Percentiles rank a stretch among this genome's conserved stretches.
Evolutionary conservation across 768 basidiomycete genomes (phyloP).

Genomic region (Lactarius hengduanensis): DNA sequence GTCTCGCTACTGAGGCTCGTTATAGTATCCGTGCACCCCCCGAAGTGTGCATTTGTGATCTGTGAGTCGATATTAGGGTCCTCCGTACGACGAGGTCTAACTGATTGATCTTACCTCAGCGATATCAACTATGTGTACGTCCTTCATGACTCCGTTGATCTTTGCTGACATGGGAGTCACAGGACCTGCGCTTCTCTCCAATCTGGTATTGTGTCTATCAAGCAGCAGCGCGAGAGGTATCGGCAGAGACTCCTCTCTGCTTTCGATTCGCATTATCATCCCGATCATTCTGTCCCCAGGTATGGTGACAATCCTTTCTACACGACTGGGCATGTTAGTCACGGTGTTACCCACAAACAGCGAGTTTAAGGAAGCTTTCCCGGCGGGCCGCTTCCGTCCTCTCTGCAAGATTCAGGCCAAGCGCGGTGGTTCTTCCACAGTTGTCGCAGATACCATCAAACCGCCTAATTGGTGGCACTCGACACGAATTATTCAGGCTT

Average conservation of each 20-base stretch:
- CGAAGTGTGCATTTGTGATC: conserved; percentile 85
- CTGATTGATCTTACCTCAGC: conserved; percentile 38
- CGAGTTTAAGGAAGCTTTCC: conserved; percentile 95
- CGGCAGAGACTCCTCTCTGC: conserved; percentile 69
- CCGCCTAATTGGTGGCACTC: conserved; percentile 95
- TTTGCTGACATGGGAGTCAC: conserved; percentile 24
- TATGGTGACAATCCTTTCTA: conserved; percentile 31
- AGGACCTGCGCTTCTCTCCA: conserved; percentile 81
- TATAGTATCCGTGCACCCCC: conserved; percentile 71
- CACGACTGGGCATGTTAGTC: neutral
- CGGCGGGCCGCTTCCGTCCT: conserved; percentile 86
- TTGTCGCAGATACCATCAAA: conserved; percentile 87
- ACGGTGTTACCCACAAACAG: conserved; percentile 39
- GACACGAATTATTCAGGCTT: conserved; percentile 85
- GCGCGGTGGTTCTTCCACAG: conserved; percentile 71
- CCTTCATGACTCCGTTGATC: conserved; percentile 15
- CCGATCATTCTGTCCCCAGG: conserved; percentile 83
- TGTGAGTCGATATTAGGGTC: conserved; percentile 48
- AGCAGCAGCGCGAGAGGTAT: conserved; percentile 79
- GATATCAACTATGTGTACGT: conserved; percentile 79
- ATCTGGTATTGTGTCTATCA: conserved; percentile 66
- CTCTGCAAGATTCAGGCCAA: conserved; percentile 90
- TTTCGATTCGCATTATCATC: conserved; percentile 84
- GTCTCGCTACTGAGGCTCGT: conserved; percentile 80
- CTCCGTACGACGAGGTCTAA: neutral